Conservation (phyloP, 495 filamentous ascomycete genomes). For the Durotheca rogersii region DNA sequence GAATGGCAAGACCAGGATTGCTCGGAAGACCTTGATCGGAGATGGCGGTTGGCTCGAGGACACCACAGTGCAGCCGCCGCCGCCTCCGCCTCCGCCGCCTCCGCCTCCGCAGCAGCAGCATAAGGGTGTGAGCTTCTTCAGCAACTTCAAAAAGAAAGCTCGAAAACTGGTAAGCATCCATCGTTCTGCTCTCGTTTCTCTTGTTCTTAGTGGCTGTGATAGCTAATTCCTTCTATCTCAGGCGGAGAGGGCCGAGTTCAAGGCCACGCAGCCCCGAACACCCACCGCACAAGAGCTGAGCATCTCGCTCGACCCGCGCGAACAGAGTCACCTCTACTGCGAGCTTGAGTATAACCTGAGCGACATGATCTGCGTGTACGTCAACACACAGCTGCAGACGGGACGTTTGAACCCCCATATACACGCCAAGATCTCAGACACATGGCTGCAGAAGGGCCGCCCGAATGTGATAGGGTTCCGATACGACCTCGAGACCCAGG, state of each 20-base stretch:
- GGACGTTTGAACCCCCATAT: slow-evolving; percentile 42
- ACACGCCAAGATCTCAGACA: slow-evolving; percentile 38
- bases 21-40: slow-evolving; percentile 45
- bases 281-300: slow-evolving; percentile 25
- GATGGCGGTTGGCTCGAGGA: slow-evolving; percentile 51
- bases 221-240: slow-evolving; percentile 15
- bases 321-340: slow-evolving; percentile 49
- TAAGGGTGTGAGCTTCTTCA: slow-evolving; percentile 38
- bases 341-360: slow-evolving; percentile 46
- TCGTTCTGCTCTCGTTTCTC: neutral
- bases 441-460: slow-evolving; percentile 45
- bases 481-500: slow-evolving; percentile 52
- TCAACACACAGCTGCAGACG: slow-evolving; percentile 40
- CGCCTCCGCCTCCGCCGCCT: no score
- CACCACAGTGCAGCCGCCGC: slow-evolving; percentile 36
- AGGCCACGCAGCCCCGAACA: slow-evolving; percentile 9
- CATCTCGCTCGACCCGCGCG: slow-evolving; percentile 45
- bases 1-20: slow-evolving; percentile 4
- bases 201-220: neutral
- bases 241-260: slow-evolving; percentile 34
- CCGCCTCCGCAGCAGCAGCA: no score
- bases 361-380: slow-evolving; percentile 40
- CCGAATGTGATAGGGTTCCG: slow-evolving; percentile 47
- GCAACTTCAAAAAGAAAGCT: slow-evolving; percentile 43
- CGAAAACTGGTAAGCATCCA: slow-evolving; percentile 43